Percentiles rank a stretch among this genome's conserved stretches.
These are phyloP conservation scores for Globisporangium canariense DNA, from an alignment of 352 stramenopile species.

Conservation along the genomic window DNA sequence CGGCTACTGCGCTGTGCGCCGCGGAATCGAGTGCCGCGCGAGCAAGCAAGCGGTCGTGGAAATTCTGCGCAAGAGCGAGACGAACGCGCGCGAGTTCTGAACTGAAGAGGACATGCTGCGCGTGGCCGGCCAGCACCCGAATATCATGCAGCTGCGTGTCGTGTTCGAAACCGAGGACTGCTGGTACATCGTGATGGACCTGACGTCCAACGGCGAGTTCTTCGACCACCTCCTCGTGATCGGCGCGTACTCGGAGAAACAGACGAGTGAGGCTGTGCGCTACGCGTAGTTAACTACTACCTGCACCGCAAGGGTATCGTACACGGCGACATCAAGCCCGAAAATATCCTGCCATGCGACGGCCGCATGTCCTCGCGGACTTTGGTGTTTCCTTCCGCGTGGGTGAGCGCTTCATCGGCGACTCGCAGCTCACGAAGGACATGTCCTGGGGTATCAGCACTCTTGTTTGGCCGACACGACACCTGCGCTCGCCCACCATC, in stretches of 20 bases:
- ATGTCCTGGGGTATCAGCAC: no score
- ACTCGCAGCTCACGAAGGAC: conserved; percentile 51
- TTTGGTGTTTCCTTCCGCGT: conserved; percentile 83
- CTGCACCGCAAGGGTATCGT: conserved; percentile 86
- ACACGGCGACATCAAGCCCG: conserved; percentile 87
- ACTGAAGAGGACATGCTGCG: conserved; percentile 78
- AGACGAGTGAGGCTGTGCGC: conserved; percentile 64
- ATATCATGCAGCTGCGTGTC: conserved; percentile 73
- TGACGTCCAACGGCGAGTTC: conserved; percentile 82
- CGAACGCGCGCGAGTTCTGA: conserved; percentile 77
- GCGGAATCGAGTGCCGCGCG: conserved; percentile 57
- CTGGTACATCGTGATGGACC: conserved; percentile 84
- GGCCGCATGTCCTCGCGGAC: conserved; percentile 81
- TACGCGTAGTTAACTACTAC: conserved; percentile 38
- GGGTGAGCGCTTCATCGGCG: conserved; percentile 69
- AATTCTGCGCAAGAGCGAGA: conserved; percentile 76
- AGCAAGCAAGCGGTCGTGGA: conserved; percentile 76
- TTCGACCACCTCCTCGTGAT: conserved; percentile 87
- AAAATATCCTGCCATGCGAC: conserved; percentile 81
- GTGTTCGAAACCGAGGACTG: conserved; percentile 70
- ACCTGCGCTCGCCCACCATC: no score
- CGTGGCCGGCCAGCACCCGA: conserved; percentile 66
- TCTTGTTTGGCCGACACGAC: no score
- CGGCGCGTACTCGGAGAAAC: conserved; percentile 82
- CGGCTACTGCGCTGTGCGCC: conserved; percentile 78